phyloP scores from a whole-genome alignment of 192 early-diverging fungal species.

The Backusella sp. region DNA sequence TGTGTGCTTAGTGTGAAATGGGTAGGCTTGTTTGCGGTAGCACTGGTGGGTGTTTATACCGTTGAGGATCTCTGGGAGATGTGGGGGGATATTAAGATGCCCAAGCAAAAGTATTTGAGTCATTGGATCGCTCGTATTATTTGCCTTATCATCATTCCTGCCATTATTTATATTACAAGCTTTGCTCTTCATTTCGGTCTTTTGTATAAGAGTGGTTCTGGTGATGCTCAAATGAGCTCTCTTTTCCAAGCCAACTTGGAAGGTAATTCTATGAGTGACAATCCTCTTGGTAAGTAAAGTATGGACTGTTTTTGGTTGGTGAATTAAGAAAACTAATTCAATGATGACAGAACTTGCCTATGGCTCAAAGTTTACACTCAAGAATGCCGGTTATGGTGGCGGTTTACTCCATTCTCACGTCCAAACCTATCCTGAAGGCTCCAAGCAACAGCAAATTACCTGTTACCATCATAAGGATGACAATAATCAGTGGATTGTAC shows the following conservation, averaged over 20 bases:
- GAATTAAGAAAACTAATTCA: background rate
- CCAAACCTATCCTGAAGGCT: slow-evolving; percentile 80
- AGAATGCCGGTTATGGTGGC: slow-evolving; percentile 77
- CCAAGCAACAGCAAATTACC: slow-evolving; percentile 97
- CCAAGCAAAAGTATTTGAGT: slow-evolving; percentile 63
- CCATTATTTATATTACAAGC: slow-evolving; percentile 77
- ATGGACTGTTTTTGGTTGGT: background rate
- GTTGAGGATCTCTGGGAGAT: slow-evolving; percentile 91
- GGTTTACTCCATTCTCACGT: slow-evolving; percentile 95
- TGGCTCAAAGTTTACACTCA: slow-evolving; percentile 85
- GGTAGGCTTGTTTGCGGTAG: slow-evolving; percentile 94
- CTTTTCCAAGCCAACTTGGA: slow-evolving; percentile 89
- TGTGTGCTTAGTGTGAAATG: slow-evolving; percentile 77
- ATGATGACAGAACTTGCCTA: slow-evolving; percentile 72
- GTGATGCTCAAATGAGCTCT: slow-evolving; percentile 97
- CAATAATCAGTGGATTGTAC: slow-evolving; percentile 92
- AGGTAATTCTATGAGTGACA: slow-evolving; percentile 76
- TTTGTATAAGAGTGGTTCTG: slow-evolving; percentile 77
- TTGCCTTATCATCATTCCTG: slow-evolving; percentile 82
- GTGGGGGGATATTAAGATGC: slow-evolving; percentile 72
- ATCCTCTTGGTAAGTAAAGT: slow-evolving; percentile 68
- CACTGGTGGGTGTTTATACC: slow-evolving; percentile 90
- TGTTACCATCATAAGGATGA: slow-evolving; percentile 90
- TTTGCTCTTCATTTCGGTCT: slow-evolving; percentile 92
- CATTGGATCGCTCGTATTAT: slow-evolving; percentile 86